Evolutionary conservation across 78 protist species (phyloP), one percentile per base, ranked within the genome.

Genomic region (Chrysochromulina parva): DNA sequence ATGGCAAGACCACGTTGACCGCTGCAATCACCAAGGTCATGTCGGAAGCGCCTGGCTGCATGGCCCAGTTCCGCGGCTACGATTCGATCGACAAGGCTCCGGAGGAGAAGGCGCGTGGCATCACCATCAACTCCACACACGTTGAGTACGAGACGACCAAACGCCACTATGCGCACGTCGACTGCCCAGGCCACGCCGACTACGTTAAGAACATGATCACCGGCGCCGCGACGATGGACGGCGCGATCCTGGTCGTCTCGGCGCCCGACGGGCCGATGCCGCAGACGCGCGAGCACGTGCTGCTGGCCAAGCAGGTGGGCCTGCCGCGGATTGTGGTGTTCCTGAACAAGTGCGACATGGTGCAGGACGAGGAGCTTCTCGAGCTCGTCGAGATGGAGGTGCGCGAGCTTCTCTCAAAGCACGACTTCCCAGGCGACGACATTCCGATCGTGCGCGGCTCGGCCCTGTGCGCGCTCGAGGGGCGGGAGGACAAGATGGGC

Each of bases 181-280:
- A 97, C 94, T 97, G 99, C 94, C 99, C 99, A 50, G 96, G 97
- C 73, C 98, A 97, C 94, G 97, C 96, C 60, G 98, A 98, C 92
- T 98, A 97, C 97, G 94, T 98, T 59, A 98, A 98, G 95, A 98
- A 98, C 94, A 98, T 98, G 99, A 98, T 98, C 90, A 97, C 99
- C 54, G 99, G 98, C 67, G 91, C 91, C 17, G n/a, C 91, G 54
- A 96, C 94, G 92, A 97, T 97, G 99, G 99, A 97, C 76, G 99
- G 99, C 57, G 99, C 97, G 10, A 97, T 97, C 88, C 92, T 97
- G 20, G 99, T 97, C 11, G 94, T 92, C 52, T 80, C 82, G 5
- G 93, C 93, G 22, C 81, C 98, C 84, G 99, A 97, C 88, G 98
- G 98, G 26, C 97, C 96, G 81, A 97, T 96, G 97, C 98, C 97